Evolutionary conservation across 305 asterid species (phyloP).

Genomic region (Rubia tinctorum): DNA sequence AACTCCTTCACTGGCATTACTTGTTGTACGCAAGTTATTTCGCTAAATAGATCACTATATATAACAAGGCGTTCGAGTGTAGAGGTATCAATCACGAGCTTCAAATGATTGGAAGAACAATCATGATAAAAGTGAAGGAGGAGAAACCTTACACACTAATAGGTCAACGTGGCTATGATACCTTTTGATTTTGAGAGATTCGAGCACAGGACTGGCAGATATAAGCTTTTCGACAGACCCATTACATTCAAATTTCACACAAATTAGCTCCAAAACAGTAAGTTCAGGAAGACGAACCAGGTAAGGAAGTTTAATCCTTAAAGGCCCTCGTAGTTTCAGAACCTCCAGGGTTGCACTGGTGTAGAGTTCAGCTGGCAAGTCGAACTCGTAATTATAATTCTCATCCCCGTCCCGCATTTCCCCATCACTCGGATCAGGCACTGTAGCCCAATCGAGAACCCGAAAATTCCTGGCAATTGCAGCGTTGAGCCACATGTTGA

Average conservation of each 20-base stretch:
- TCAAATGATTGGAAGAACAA: not conserved
- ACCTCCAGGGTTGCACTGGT: not conserved
- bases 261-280: not conserved
- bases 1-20: not conserved
- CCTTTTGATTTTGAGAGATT: not conserved
- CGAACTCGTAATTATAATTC: not conserved
- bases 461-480: not conserved
- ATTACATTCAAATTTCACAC: not conserved
- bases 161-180: not conserved
- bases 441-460: not conserved
- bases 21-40: not conserved
- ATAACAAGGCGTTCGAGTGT: not conserved
- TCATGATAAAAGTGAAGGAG: not conserved
- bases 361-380: not conserved
- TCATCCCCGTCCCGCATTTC: not conserved
- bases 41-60: not conserved
- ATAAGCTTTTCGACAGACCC: not conserved
- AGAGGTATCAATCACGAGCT: not conserved
- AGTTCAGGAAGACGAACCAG: not conserved
- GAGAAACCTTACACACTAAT: not conserved
- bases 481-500: not conserved
- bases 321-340: not conserved
- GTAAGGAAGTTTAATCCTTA: not conserved
- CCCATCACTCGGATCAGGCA: too few relatives aligned
- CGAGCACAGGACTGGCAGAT: not conserved